Evolutionary conservation across 2,329 filamentous ascomycete species (phyloP).

Genomic region (Botrytis pseudocinerea): DNA sequence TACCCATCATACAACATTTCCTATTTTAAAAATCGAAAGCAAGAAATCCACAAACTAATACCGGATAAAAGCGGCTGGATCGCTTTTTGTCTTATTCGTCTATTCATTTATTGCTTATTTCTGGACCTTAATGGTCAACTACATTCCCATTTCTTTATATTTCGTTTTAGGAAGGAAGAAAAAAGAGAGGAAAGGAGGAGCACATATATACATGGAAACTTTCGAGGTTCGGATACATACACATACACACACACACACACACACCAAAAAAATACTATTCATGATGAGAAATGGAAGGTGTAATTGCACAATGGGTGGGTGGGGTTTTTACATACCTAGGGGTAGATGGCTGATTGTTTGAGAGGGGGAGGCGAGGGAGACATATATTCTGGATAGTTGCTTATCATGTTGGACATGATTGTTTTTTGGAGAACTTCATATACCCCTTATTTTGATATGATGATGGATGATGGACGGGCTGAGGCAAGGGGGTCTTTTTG

Average conservation of each 20-base stretch:
- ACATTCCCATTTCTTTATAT: not conserved
- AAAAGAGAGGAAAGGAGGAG: not conserved
- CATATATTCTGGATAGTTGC: not conserved
- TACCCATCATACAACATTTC: not conserved
- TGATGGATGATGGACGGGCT: slow-evolving; percentile 8
- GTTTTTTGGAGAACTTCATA: not conserved
- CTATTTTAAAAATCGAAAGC: not conserved
- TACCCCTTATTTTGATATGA: slow-evolving; percentile 8
- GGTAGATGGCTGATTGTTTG: not conserved
- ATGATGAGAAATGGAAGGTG: not conserved
- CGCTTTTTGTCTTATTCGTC: slow-evolving; percentile 1
- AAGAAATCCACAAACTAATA: slow-evolving; percentile 4
- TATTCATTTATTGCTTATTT: not conserved
- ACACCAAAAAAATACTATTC: not conserved
- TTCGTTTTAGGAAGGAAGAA: not conserved
- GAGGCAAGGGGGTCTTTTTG: not conserved
- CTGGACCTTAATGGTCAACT: not conserved
- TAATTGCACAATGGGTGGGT: not conserved
- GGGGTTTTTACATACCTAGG: not conserved
- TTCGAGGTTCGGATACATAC: not conserved
- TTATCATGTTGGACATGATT: slow-evolving; percentile 2
- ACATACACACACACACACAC: no score
- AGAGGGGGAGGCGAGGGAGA: not conserved
- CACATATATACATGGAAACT: not conserved
- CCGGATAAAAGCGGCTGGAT: slow-evolving; percentile 7